Conservation (phyloP, 2,329 filamentous ascomycete species). For the Claviceps monticola region DNA sequence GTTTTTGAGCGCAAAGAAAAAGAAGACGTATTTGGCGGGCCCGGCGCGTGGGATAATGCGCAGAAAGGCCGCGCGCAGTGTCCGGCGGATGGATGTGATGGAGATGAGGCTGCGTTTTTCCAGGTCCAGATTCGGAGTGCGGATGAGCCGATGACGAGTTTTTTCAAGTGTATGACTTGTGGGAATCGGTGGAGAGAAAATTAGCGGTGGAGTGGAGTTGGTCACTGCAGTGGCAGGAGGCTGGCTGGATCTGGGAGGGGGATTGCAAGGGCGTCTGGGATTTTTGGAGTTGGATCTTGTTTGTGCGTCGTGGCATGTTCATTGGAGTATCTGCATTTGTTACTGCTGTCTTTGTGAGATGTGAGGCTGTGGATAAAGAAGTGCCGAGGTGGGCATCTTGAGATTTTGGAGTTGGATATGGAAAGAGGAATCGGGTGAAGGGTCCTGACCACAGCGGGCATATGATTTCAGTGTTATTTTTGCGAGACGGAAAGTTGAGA, state of each 20-base stretch:
- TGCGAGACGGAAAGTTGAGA: too few relatives aligned
- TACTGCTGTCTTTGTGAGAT: too few relatives aligned
- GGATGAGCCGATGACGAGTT: slow-evolving; percentile 96
- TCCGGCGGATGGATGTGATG: slow-evolving; percentile 64
- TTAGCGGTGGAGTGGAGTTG: slow-evolving; percentile 23
- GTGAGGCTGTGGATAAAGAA: too few relatives aligned
- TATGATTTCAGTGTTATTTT: too few relatives aligned
- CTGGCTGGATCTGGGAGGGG: too few relatives aligned
- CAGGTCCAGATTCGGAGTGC: slow-evolving; percentile 96
- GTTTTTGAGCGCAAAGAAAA: slow-evolving; percentile 77
- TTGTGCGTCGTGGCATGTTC: too few relatives aligned
- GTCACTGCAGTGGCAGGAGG: background rate
- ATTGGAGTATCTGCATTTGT: too few relatives aligned
- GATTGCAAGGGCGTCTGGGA: background rate
- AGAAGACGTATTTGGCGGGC: slow-evolving; percentile 81
- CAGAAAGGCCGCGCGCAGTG: slow-evolving; percentile 77
- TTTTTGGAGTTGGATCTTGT: background rate
- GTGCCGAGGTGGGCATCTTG: too few relatives aligned
- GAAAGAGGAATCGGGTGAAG: too few relatives aligned
- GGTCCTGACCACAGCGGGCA: too few relatives aligned
- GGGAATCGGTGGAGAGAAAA: slow-evolving; percentile 54
- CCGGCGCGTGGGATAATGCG: slow-evolving; percentile 81
- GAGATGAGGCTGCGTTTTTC: slow-evolving; percentile 80
- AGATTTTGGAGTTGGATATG: too few relatives aligned
- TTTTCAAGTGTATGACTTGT: slow-evolving; percentile 71